Conservation (phyloP, 306 rosid genomes). For the Crataegus laevigata region DNA sequence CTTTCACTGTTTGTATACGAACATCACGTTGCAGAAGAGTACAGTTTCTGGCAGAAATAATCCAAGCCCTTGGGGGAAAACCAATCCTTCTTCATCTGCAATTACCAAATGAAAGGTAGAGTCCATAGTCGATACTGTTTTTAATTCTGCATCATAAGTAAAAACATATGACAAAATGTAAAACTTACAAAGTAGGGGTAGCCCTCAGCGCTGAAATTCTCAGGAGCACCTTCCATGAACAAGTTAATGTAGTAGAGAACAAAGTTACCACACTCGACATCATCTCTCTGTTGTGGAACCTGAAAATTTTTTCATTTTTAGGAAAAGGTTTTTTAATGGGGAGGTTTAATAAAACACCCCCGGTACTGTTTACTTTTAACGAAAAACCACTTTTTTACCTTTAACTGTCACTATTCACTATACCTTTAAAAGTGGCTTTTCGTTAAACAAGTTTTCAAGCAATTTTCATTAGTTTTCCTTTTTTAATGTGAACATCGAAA, state of each 20-base stretch:
- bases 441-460: no score
- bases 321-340: not conserved
- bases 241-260: constrained; percentile 62
- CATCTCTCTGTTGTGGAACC: constrained; percentile 82
- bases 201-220: constrained; percentile 42
- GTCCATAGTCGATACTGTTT: not conserved
- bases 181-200: constrained; percentile 71
- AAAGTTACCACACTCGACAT: constrained; percentile 62
- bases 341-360: no score
- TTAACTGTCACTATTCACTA: no score
- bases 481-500: not conserved
- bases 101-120: constrained; percentile 14
- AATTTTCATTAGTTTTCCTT: no score
- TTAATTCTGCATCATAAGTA: not conserved
- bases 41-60: constrained; percentile 32
- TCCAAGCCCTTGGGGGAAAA: constrained; percentile 42
- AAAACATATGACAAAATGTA: not conserved
- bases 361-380: no score
- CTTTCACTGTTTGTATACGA: not conserved
- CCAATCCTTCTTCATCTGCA: constrained; percentile 76
- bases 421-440: no score
- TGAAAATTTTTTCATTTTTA: constrained; percentile 14
- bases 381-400: no score
- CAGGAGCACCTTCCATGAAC: constrained; percentile 56
- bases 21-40: constrained; percentile 11